Percentiles rank a stretch among this genome's conserved stretches.
phyloP scores from a whole-genome alignment of 2,329 filamentous ascomycete genomes.

The Diaporthe aspalathi region DNA sequence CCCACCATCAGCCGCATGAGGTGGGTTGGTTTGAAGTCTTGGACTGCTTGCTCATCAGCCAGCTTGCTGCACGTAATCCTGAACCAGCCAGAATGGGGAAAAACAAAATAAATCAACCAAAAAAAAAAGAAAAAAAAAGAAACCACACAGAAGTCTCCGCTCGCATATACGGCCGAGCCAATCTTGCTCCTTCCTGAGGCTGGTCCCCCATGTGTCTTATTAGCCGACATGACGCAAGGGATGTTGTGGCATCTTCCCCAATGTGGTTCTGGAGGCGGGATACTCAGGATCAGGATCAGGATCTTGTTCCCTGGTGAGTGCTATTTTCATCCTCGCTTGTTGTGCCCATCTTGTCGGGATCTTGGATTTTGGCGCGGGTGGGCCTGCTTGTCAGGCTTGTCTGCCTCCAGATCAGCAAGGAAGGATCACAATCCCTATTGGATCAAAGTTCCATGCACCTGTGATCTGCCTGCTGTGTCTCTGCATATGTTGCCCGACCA shows the following conservation, averaged over 20 bases:
- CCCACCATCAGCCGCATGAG: not conserved
- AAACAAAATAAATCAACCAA: too few species aligned
- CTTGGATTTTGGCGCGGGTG: too few species aligned
- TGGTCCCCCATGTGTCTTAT: constrained; percentile 2
- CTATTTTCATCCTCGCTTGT: constrained; percentile 36
- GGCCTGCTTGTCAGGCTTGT: too few species aligned
- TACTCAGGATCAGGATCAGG: not conserved
- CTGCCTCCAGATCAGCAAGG: not conserved
- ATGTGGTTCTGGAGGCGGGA: not conserved
- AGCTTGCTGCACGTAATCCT: constrained; percentile 8
- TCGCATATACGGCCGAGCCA: constrained; percentile 22
- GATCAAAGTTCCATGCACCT: constrained; percentile 5
- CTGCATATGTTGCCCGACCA: not conserved
- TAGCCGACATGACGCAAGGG: constrained; percentile 30
- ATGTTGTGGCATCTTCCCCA: not conserved
- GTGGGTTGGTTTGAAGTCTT: not conserved
- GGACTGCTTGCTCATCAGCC: not conserved
- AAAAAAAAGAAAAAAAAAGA: not conserved
- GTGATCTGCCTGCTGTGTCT: constrained; percentile 1
- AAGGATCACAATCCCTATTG: constrained; percentile 9
- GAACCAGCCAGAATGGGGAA: too few species aligned
- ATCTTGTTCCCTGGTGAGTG: constrained; percentile 21
- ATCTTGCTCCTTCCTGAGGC: constrained; percentile 10
- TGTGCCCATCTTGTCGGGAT: constrained; percentile 26
- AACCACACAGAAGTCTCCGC: not conserved